Evolutionary conservation across 2,329 filamentous ascomycete genomes (phyloP).

Genomic region (Fusarium sp.): DNA sequence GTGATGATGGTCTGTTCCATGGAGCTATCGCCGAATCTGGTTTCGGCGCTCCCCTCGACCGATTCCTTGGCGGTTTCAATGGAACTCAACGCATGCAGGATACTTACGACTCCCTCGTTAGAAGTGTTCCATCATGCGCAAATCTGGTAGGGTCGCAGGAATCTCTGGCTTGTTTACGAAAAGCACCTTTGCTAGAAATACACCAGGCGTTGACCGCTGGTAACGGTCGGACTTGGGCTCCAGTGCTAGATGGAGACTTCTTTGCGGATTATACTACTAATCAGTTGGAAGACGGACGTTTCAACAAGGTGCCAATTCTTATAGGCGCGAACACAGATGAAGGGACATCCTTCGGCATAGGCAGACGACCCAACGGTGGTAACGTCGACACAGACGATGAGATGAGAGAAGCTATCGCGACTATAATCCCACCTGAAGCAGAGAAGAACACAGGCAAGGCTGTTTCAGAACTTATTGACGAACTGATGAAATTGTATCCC

Average conservation of each 20-base stretch:
- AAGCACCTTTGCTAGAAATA: conserved; percentile 48
- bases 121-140: conserved; percentile 43
- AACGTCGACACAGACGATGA: conserved; percentile 49
- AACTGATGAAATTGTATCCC: conserved; percentile 48
- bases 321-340: conserved; percentile 54
- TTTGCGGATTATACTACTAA: conserved; percentile 49
- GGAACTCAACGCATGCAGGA: conserved; percentile 46
- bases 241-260: conserved; percentile 55
- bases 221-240: conserved; percentile 35
- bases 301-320: conserved; percentile 53
- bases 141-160: conserved; percentile 38
- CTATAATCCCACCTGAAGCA: conserved; percentile 18
- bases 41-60: conserved; percentile 51
- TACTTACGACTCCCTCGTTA: conserved; percentile 49
- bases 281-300: conserved; percentile 50
- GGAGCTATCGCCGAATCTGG: conserved; percentile 64
- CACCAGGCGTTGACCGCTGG: conserved; percentile 28
- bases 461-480: conserved; percentile 38
- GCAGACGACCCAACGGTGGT: conserved; percentile 30
- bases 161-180: conserved; percentile 48
- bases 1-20: conserved; percentile 65
- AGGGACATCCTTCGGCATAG: conserved; percentile 45
- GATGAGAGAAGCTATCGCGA: conserved; percentile 35
- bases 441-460: conserved; percentile 41
- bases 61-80: conserved; percentile 49